A percentile compares a stretch with the other conserved stretches of the same genome.
Conservation (phyloP, 768 basidiomycete genomes). For the Agaricus blazei region DNA sequence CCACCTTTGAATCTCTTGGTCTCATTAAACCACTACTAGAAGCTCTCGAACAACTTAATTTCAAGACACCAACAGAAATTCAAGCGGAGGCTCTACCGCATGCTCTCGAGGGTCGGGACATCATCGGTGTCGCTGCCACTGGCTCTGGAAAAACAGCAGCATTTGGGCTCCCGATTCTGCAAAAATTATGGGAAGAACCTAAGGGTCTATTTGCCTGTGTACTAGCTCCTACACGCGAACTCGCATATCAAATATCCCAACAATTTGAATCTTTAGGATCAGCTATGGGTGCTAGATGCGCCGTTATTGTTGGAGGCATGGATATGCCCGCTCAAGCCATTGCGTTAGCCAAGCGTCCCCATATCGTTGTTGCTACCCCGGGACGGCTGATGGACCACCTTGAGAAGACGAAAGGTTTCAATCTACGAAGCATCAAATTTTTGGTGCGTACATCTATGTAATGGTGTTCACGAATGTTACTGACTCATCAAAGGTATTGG, state of each 20-base stretch:
- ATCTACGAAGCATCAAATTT: conserved; percentile 78
- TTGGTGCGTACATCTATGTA: conserved; percentile 47
- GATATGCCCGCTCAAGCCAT: conserved; percentile 89
- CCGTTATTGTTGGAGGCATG: conserved; percentile 93
- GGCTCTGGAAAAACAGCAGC: conserved; percentile 98
- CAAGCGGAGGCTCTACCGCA: conserved; percentile 81
- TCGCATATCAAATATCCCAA: conserved; percentile 97
- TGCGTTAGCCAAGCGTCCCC: conserved; percentile 89
- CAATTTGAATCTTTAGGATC: conserved; percentile 91
- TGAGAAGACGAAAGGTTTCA: conserved; percentile 97
- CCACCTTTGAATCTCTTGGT: conserved; percentile 79
- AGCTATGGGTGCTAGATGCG: conserved; percentile 87
- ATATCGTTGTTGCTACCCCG: conserved; percentile 93
- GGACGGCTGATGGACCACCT: conserved; percentile 91
- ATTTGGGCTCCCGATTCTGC: conserved; percentile 92
- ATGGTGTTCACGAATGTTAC: not conserved
- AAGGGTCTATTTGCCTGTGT: conserved; percentile 91
- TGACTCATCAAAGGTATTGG: conserved; percentile 66
- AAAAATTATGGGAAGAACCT: conserved; percentile 95
- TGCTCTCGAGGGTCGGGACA: conserved; percentile 88
- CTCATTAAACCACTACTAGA: conserved; percentile 87
- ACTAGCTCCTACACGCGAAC: conserved; percentile 94
- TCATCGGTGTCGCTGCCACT: conserved; percentile 97
- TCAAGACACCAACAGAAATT: conserved; percentile 86
- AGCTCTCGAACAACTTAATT: conserved; percentile 77